Base-by-base conservation (phyloP, 2,329 filamentous ascomycete genomes). In the Aspergillus sp. region DNA sequence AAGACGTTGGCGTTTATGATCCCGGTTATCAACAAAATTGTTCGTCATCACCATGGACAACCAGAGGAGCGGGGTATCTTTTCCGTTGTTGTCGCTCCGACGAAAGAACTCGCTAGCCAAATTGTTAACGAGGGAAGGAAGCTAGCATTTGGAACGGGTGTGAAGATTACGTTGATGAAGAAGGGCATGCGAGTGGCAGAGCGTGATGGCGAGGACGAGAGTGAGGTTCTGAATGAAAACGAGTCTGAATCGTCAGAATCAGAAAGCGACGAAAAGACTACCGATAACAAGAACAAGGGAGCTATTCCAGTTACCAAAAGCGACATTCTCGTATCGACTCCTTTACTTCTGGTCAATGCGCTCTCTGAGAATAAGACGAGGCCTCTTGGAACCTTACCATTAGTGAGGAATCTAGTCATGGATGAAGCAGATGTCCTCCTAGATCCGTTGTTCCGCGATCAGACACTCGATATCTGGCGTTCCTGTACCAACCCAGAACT, bases 391-490 rank as follows among this genome's bases (percentile, higher is more conserved):
- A 76, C 81, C 5, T 75, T 96, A 5, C 85, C 90, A 0, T 83
- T 84, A 1, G 87, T 97, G 4, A 82, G 83, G 45, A 87, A 87
- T 51, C 79, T 99, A 17, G 83, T 98, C 37, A 81, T 99, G 3
- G 95, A 99, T 69, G 95, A 99, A 79, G 95, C 92, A 1, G 95
- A 99, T 73, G 92, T 98, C 14, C 87, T 99, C 6, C 84, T 99
- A 11, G 93, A 98, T 67, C 88, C 90, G 15, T 81, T 97, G 5
- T 99, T 99, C 79, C 85, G 90, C 57, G 89, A 95, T 21, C 92
- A 97, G 73, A 97, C 92, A 0, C 80, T 96, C 39, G 83, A 84
- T 4, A 87, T 98, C 61, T 97, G 93, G 92, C 84, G 85, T 43
- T 85, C 90, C 3, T 93, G 93, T 73, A 86, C 81, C 2, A 87